Evolutionary conservation across 1,139 yeast species (phyloP), one percentile per base, ranked within the genome.

Genomic region (Keqinozyma sinolaborantium): DNA sequence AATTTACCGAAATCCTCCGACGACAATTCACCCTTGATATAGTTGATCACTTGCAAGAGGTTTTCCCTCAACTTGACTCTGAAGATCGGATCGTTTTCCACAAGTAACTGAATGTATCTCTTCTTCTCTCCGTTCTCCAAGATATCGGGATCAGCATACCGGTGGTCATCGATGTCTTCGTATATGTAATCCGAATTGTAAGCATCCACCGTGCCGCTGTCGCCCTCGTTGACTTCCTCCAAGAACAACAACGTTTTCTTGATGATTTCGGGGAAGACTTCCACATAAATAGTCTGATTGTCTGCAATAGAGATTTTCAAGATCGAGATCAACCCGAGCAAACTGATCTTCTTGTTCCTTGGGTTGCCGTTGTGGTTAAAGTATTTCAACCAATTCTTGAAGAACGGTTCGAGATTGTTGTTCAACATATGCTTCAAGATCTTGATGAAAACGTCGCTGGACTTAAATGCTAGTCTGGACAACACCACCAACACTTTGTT

Each of bases 171-270:
- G 18, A 69, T 61, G 35, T 69, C 74, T 30, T 76, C 81, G 38
- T 75, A 77, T 0, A 68, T 55, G 35, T 75, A 76, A 39, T 77
- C 75, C 29, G 70, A 69, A 40, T 76, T 78, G 47, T 83, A 83
- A n/a, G 68, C 73, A 30, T 70, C 77, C 44, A 86, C 77, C 31
- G 71, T 76, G 0, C 90, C 90, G 11, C 63, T 60, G 10, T 48
- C 57, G 5, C 65, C 56, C 44, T 85, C 95, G 35, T 81, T 78
- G 9, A 83, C 68, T 49, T 87, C 95, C 46, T 87, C 96, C 32
- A 84, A 53, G 39, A 83, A 67, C 34, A 72, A 72, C 8, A 83
- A 69, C 58, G 83, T 64, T 21, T 77, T 58, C 15, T 78, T 68
- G 5, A 80, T 53, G 13, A 81, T 58, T 3, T 67, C 56, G 40